phyloP scores from a whole-genome alignment of 2,329 filamentous ascomycete species.

The Coniochaeta prunicola region DNA sequence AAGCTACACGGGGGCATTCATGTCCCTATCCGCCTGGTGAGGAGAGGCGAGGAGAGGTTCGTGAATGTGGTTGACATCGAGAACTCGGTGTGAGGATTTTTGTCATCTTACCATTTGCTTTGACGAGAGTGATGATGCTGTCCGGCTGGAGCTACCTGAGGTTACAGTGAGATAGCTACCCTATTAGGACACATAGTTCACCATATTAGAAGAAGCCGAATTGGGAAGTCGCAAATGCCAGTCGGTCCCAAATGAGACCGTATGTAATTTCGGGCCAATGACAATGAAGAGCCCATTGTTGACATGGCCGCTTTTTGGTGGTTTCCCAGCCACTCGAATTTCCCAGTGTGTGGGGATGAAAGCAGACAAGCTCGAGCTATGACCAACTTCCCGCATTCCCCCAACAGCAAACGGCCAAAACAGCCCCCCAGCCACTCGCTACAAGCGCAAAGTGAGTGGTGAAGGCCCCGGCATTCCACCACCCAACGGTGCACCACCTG shows the following conservation, averaged over 20 bases:
- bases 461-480: not conserved
- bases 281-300: not conserved
- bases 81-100: not conserved
- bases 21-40: constrained; percentile 62
- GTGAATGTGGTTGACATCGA: constrained; percentile 27
- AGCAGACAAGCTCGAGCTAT: not conserved
- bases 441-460: not conserved
- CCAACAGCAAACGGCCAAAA: not conserved
- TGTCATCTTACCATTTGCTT: too few relatives aligned
- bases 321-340: constrained; percentile 11
- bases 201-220: not conserved
- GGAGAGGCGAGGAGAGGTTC: constrained; percentile 64
- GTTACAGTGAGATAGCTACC: too few relatives aligned
- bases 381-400: not conserved
- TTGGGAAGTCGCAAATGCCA: not conserved
- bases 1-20: constrained; percentile 54
- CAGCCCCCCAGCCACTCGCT: not conserved
- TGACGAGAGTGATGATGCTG: too few relatives aligned
- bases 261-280: not conserved
- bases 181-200: not conserved
- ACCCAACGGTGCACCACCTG: not conserved
- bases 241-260: not conserved
- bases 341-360: not conserved
- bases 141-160: too few relatives aligned
- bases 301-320: not conserved